Conservation (phyloP, 208 protist genomes). For the Trypanosoma cruzi region DNA sequence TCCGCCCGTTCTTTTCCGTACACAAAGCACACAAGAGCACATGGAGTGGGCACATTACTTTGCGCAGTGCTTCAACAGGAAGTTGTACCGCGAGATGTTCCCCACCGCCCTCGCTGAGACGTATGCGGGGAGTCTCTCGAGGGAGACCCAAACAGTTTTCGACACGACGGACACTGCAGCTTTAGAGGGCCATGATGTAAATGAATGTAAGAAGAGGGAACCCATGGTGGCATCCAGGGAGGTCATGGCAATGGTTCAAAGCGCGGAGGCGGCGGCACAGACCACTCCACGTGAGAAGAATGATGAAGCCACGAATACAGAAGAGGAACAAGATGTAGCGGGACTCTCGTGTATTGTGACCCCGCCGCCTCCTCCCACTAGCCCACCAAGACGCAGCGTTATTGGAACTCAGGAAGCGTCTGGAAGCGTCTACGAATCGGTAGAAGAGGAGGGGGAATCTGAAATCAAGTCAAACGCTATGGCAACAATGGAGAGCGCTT, state of each 20-base stretch:
- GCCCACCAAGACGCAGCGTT: neutral
- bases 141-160: slow-evolving; percentile 19
- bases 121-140: slow-evolving; percentile 13
- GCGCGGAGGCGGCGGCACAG: slow-evolving; percentile 1
- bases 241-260: neutral
- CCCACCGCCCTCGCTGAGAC: slow-evolving; percentile 28
- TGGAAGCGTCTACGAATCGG: neutral
- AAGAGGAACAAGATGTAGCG: neutral
- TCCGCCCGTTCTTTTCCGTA: slow-evolving; percentile 49
- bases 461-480: neutral
- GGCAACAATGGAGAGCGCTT: neutral
- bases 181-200: neutral
- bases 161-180: neutral
- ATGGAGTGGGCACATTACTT: slow-evolving; percentile 54
- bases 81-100: slow-evolving; percentile 49
- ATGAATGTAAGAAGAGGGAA: slow-evolving; percentile 8
- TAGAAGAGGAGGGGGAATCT: neutral
- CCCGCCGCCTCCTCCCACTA: slow-evolving; percentile 1
- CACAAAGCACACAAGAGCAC: slow-evolving; percentile 32
- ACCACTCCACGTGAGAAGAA: neutral
- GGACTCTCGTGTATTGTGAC: too few species aligned
- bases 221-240: neutral
- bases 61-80: slow-evolving; percentile 41
- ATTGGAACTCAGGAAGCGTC: neutral
- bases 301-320: neutral